These are phyloP conservation scores for Purpureocillium takamizusanense DNA, from an alignment of 2,329 filamentous ascomycete genomes.

Conservation along the genomic window DNA sequence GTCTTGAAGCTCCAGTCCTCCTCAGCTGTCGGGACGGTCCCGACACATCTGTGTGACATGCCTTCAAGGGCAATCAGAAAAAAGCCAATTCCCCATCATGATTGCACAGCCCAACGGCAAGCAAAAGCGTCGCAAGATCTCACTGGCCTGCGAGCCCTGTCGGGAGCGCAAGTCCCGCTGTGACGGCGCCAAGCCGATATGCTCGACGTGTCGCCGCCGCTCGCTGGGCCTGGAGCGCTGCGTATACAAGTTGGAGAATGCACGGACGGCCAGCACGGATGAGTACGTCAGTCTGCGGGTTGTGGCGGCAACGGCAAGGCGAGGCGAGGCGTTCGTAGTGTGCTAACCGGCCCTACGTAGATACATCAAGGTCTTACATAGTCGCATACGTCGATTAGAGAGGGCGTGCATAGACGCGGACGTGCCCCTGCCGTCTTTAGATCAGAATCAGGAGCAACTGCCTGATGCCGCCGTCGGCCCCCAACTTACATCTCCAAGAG, in stretches of 20 bases:
- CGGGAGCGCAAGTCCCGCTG: slow-evolving; percentile 30
- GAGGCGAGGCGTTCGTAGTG: too few species aligned
- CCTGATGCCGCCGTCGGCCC: too few species aligned
- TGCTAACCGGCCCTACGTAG: background rate
- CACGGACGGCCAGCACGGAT: slow-evolving; percentile 25
- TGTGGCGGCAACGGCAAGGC: too few species aligned
- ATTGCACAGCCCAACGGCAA: background rate
- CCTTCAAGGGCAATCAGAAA: too few species aligned
- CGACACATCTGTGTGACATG: too few species aligned
- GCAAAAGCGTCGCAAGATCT: slow-evolving; percentile 10
- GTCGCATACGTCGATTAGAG: slow-evolving; percentile 17
- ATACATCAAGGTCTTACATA: slow-evolving; percentile 14
- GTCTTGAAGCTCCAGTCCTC: too few species aligned
- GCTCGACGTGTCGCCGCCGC: slow-evolving; percentile 28
- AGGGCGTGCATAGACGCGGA: slow-evolving; percentile 8
- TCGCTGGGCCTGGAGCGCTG: slow-evolving; percentile 23
- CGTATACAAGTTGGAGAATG: slow-evolving; percentile 26
- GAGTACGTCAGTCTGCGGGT: too few species aligned
- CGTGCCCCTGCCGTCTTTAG: slow-evolving; percentile 2
- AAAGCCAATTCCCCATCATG: background rate
- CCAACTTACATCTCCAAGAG: too few species aligned
- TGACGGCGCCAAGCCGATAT: slow-evolving; percentile 33
- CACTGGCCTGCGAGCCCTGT: slow-evolving; percentile 31
- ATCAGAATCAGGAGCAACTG: background rate
- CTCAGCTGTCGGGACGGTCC: too few species aligned